Evolutionary conservation across 1,139 yeast genomes (phyloP).

Genomic region (Eremothecium sinecaudum): DNA sequence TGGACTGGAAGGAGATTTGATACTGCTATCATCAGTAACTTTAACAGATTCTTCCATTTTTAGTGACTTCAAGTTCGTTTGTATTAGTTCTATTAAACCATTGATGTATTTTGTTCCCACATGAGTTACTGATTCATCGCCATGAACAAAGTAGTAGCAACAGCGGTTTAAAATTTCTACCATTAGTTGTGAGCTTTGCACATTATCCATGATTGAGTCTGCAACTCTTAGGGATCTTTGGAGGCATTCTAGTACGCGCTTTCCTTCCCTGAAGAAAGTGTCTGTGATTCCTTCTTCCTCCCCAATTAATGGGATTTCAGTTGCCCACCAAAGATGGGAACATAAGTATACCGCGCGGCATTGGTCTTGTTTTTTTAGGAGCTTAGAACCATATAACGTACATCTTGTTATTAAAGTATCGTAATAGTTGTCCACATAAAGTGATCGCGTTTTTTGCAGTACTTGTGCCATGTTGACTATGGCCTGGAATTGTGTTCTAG

Average conservation of each 20-base stretch:
- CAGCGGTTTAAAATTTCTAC: slow-evolving; percentile 84
- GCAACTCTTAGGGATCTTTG: slow-evolving; percentile 79
- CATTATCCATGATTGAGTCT: slow-evolving; percentile 65
- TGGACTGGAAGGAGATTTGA: slow-evolving; percentile 29
- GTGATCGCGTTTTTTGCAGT: slow-evolving; percentile 36
- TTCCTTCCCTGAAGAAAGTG: slow-evolving; percentile 43
- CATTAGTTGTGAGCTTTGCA: slow-evolving; percentile 64
- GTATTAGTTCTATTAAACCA: slow-evolving; percentile 77
- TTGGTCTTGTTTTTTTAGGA: slow-evolving; percentile 87
- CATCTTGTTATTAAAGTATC: slow-evolving; percentile 76
- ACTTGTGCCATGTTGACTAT: slow-evolving; percentile 51
- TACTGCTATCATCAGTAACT: slow-evolving; percentile 21
- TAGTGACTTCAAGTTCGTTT: slow-evolving; percentile 59
- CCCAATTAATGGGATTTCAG: slow-evolving; percentile 44
- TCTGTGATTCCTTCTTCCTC: slow-evolving; percentile 35
- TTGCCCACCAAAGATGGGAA: slow-evolving; percentile 92
- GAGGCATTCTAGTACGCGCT: slow-evolving; percentile 56
- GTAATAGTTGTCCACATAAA: slow-evolving; percentile 35
- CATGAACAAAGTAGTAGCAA: slow-evolving; percentile 75
- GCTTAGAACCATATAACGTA: slow-evolving; percentile 78
- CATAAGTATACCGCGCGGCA: slow-evolving; percentile 84
- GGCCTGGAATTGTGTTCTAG: slow-evolving; percentile 43
- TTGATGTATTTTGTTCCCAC: slow-evolving; percentile 68
- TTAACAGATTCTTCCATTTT: slow-evolving; percentile 32
- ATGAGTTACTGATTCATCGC: slow-evolving; percentile 60